Conservation (phyloP, 768 basidiomycete species). For the Amanita pallidorosea region DNA sequence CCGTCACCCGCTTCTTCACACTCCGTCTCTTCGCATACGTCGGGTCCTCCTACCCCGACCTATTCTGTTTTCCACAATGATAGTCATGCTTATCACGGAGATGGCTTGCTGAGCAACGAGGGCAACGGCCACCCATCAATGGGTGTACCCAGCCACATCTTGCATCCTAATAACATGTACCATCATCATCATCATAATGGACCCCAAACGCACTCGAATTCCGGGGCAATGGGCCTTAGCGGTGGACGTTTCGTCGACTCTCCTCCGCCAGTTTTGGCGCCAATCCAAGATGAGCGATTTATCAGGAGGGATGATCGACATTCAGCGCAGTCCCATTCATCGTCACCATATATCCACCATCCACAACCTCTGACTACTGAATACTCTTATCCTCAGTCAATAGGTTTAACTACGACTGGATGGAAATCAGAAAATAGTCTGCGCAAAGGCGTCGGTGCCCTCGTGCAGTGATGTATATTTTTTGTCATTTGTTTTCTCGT, state of each 20-base stretch:
- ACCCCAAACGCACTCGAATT: neutral
- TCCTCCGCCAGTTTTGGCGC: conserved; percentile 45
- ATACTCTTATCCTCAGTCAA: conserved; percentile 30
- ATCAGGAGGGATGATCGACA: conserved; percentile 21
- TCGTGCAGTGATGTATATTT: conserved; percentile 19
- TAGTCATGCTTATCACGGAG: conserved; percentile 24
- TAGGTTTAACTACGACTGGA: conserved; percentile 25
- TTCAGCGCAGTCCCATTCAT: conserved; percentile 18
- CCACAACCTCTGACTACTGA: conserved; percentile 25
- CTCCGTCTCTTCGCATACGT: conserved; percentile 32
- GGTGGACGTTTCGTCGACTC: conserved; percentile 29
- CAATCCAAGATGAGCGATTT: conserved; percentile 35
- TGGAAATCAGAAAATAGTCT: conserved; percentile 39
- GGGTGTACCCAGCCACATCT: conserved; percentile 7
- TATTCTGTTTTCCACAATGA: conserved; percentile 40
- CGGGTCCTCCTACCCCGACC: conserved; percentile 32
- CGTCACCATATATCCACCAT: conserved; percentile 29
- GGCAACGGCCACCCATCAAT: conserved; percentile 9
- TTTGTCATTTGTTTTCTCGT: neutral
- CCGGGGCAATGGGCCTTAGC: conserved; percentile 1
- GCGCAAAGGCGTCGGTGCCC: conserved; percentile 28
- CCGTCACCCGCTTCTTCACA: conserved; percentile 44
- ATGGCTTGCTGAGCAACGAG: conserved; percentile 15
- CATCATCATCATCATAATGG: conserved; percentile 4
- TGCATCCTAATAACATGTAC: conserved; percentile 6